Conservation (phyloP, 139 green algal genomes). For the Closterium sp. region DNA sequence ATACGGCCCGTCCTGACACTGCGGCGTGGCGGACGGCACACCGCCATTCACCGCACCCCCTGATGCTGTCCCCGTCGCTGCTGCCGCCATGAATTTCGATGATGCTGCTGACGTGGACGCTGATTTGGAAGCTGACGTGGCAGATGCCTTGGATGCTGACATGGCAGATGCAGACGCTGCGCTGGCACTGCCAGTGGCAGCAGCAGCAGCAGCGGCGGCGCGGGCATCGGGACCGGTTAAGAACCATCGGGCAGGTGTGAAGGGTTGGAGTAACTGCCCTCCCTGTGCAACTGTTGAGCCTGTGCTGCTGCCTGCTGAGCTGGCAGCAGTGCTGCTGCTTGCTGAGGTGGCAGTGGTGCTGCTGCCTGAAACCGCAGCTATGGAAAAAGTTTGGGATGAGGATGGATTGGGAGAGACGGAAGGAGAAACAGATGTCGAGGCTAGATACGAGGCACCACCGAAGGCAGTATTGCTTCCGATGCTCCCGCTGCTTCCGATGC, state of each 20-base stretch:
- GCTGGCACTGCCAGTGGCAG: background rate
- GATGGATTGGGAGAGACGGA: background rate
- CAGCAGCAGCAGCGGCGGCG: background rate
- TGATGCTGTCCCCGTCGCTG: background rate
- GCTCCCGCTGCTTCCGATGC: background rate
- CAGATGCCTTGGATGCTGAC: too few species aligned
- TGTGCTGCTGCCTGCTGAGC: background rate
- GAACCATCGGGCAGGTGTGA: background rate
- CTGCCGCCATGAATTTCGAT: background rate
- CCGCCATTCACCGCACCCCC: background rate
- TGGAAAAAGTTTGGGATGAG: background rate
- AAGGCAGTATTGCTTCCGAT: background rate
- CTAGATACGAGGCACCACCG: background rate
- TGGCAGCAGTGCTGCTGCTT: background rate
- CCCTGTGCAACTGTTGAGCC: background rate
- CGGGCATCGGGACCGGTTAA: background rate
- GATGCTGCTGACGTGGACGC: background rate
- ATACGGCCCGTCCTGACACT: background rate
- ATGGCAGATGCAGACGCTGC: too few species aligned
- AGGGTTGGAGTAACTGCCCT: background rate
- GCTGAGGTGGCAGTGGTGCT: too few species aligned
- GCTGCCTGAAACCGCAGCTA: background rate
- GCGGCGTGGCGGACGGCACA: background rate
- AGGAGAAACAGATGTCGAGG: background rate
- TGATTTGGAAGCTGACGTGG: background rate